A percentile compares a stretch with the other conserved stretches of the same genome.
Conservation (phyloP, 108 stramenopile genomes). For the Parietichytrium sp. region DNA sequence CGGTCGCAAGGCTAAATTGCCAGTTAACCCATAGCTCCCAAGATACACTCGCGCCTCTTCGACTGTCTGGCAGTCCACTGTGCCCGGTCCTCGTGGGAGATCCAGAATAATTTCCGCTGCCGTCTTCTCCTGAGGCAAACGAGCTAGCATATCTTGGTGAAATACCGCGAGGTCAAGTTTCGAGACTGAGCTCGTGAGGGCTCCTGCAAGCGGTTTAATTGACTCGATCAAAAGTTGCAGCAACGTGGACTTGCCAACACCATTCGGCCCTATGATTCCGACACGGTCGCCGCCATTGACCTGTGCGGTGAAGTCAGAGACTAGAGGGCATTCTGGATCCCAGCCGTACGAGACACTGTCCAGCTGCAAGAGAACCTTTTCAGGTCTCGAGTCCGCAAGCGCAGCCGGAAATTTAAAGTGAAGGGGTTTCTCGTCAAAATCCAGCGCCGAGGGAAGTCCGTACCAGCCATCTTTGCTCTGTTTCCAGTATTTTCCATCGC, state of each 20-base stretch:
- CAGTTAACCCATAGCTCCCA: slow-evolving; percentile 86
- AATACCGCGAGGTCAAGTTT: neutral
- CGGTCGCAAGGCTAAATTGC: slow-evolving; percentile 84
- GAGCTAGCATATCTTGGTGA: slow-evolving; percentile 8
- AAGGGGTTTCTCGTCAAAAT: neutral
- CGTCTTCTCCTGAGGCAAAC: neutral
- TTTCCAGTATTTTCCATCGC: slow-evolving; percentile 32
- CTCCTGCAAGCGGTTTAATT: too few species aligned
- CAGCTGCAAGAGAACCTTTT: neutral
- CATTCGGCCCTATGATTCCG: slow-evolving; percentile 91
- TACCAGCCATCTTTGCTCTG: neutral
- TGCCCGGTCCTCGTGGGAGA: slow-evolving; percentile 29
- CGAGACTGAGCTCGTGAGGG: neutral
- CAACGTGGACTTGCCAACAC: slow-evolving; percentile 83
- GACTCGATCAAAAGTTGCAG: slow-evolving; percentile 71
- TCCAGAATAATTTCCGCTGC: neutral
- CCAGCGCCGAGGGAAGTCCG: neutral
- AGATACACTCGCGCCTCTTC: slow-evolving; percentile 83
- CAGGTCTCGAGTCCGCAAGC: neutral
- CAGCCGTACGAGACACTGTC: neutral
- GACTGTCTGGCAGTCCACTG: slow-evolving; percentile 20
- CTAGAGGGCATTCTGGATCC: neutral
- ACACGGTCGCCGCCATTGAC: slow-evolving; percentile 62
- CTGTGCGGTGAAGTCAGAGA: neutral
- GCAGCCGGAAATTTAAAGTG: neutral